Evolutionary conservation across 768 basidiomycete species (phyloP), one percentile per base, ranked within the genome.

Genomic region (Amanita rimosa): DNA sequence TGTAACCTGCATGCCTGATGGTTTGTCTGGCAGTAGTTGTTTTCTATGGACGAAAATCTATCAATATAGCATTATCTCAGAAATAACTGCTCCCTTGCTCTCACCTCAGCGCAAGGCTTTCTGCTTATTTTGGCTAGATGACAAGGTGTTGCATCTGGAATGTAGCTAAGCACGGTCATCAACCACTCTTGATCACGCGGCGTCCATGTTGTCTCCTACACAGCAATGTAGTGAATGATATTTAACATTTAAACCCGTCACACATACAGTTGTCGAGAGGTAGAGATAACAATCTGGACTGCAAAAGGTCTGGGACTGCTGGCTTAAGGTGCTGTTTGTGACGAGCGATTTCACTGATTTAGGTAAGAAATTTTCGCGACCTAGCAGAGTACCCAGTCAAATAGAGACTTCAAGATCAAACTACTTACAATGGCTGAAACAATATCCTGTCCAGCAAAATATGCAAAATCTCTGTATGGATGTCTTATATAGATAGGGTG

Each of bases 21-120:
- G 26, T 19, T 27, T 13, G 24, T 47, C 33, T 42, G 39, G 33
- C 16, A 56, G 57, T 3, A 56, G 6, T 11, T 50, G 56, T 33
- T 52, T 54, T 6, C 65, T 62, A n/a, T 57, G 55, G 34, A 55
- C 57, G 44, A 60, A 63, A 17, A 66, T 55, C 63, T 66, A 26
- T 14, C 17, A 39, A 21, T 19, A 19, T n/a, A 7, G 17, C n/a
- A 37, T 37, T 8, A 39, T 39, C 3, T 31, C 45, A 19, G 8
- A 36, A 13, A n/a, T 3, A 3, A 43, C 27, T 7, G 37, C 11
- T 26, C 14, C 3, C 27, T 17, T 48, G n/a, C 34, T 46, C 35
- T 37, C 24, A 81, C 83, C 67, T 85, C 78, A 24, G 62, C 60
- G 58, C 84, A 86, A 4, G 80, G 74, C 52, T 75, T 79, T 8